These are phyloP conservation scores for Plasmodium inui DNA, from an alignment of 169 alveolate genomes.

Conservation along the genomic window DNA sequence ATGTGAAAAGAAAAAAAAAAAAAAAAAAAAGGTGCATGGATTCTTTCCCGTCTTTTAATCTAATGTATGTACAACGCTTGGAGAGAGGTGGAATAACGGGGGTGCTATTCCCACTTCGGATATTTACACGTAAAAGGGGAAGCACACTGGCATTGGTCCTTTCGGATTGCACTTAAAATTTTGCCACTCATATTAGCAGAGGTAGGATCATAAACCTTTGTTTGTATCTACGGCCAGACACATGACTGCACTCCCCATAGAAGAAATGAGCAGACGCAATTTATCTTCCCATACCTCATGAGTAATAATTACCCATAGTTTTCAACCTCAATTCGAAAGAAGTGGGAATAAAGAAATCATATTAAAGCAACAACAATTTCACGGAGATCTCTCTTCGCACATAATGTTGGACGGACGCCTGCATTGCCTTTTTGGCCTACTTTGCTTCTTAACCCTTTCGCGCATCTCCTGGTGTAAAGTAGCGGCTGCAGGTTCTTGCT, in stretches of 20 bases:
- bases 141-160: neutral
- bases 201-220: neutral
- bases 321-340: neutral
- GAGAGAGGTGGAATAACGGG: neutral
- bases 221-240: neutral
- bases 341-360: neutral
- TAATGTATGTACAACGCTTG: slow-evolving; percentile 21
- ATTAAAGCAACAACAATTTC: neutral
- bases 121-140: neutral
- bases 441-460: slow-evolving; percentile 21
- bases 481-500: slow-evolving; percentile 16
- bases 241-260: neutral
- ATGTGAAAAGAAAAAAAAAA: slow-evolving; percentile 9
- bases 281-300: neutral
- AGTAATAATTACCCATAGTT: neutral
- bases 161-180: neutral
- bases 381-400: neutral
- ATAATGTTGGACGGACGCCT: slow-evolving; percentile 9
- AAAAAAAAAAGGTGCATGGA: neutral
- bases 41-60: neutral
- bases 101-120: neutral
- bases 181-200: neutral
- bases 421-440: neutral
- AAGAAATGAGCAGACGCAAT: neutral
- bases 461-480: neutral